phyloP scores from a whole-genome alignment of 176 grass and related monocot genomes.

The Rhynchospora pubera region DNA sequence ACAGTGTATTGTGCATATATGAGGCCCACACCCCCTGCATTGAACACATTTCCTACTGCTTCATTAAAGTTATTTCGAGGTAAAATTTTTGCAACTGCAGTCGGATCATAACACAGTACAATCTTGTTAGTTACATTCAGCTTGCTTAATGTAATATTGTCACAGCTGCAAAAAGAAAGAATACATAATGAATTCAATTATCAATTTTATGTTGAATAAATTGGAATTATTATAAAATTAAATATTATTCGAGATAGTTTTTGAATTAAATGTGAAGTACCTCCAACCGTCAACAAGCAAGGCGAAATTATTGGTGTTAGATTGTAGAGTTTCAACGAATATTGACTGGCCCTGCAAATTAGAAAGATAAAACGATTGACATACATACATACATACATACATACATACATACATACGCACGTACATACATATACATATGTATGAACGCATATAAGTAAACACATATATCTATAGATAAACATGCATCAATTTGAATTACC shows the following conservation, averaged over 20 bases:
- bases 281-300: neutral
- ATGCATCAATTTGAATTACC: neutral
- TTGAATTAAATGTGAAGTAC: neutral
- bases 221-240: neutral
- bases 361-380: neutral
- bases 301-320: neutral
- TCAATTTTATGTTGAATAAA: neutral
- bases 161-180: neutral
- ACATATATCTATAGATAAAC: too few relatives aligned
- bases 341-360: slow-evolving; percentile 35
- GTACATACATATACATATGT: neutral
- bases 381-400: neutral
- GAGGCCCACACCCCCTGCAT: slow-evolving; percentile 24
- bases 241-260: neutral
- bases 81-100: neutral
- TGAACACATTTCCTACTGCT: neutral
- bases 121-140: slow-evolving; percentile 10
- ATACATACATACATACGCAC: neutral
- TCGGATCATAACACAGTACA: slow-evolving; percentile 5
- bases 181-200: neutral
- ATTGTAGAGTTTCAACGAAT: neutral
- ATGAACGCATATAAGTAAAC: too few relatives aligned
- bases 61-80: neutral
- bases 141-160: neutral
- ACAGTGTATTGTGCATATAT: slow-evolving; percentile 28